Conservation (phyloP, 768 basidiomycete genomes). For the Dictyophora rubrovolvata region DNA sequence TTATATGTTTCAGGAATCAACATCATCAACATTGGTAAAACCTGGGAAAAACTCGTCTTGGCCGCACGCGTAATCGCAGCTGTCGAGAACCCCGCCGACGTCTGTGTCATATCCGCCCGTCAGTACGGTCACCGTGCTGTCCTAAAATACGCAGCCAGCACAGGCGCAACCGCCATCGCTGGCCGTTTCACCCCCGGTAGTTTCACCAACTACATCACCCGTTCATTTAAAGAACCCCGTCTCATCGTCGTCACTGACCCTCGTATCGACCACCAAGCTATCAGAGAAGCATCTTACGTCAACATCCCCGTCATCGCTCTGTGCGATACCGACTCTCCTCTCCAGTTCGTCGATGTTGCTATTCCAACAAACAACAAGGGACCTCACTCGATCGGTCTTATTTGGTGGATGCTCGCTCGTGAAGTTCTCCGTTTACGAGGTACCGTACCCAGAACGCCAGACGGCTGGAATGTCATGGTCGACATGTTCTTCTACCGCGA, state of each 20-base stretch:
- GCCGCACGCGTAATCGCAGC: conserved; percentile 97
- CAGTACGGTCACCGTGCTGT: conserved; percentile 99
- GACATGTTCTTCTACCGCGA: conserved; percentile 99
- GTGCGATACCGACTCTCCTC: conserved; percentile 96
- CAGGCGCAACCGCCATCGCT: conserved; percentile 96
- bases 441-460: conserved; percentile 79
- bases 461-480: conserved; percentile 98
- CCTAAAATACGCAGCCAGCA: conserved; percentile 96
- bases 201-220: conserved; percentile 99
- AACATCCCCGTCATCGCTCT: conserved; percentile 99
- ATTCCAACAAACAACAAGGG: conserved; percentile 99
- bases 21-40: conserved; percentile 97
- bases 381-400: conserved; percentile 90
- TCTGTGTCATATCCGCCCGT: conserved; percentile 96
- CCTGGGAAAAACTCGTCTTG: conserved; percentile 98
- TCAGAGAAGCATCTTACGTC: conserved; percentile 98
- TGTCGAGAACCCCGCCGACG: conserved; percentile 95
- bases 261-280: conserved; percentile 98
- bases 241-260: conserved; percentile 98
- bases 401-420: conserved; percentile 96
- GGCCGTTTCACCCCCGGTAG: conserved; percentile 98
- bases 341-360: conserved; percentile 95
- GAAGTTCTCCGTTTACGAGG: conserved; percentile 96
- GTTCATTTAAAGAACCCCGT: conserved; percentile 99
- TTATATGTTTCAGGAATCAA: conserved; percentile 65